Evolutionary conservation across 2,329 filamentous ascomycete genomes (phyloP).

Genomic region (Neoascochyta sp.): DNA sequence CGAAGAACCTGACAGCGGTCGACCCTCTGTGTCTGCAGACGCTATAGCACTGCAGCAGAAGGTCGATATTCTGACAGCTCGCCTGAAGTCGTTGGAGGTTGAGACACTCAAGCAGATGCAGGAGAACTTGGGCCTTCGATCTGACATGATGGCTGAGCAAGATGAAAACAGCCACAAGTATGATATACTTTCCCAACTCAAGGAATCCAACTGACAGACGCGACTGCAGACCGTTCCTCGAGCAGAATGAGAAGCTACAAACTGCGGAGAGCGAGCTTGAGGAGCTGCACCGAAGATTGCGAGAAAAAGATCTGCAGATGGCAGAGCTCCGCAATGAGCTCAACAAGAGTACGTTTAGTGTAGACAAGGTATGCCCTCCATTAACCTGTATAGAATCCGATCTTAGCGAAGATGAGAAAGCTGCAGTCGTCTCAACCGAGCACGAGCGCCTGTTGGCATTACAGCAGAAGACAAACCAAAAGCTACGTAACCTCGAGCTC

Average conservation of each 20-base stretch:
- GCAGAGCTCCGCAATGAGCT: slow-evolving; percentile 38
- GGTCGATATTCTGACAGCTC: slow-evolving; percentile 37
- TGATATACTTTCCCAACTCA: no score
- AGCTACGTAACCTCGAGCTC: slow-evolving; percentile 33
- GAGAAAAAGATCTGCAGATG: slow-evolving; percentile 35
- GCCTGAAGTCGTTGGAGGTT: slow-evolving; percentile 37
- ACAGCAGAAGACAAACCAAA: slow-evolving; percentile 35
- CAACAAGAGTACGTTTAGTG: slow-evolving; percentile 26
- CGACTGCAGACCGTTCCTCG: slow-evolving; percentile 33
- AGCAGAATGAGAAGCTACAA: slow-evolving; percentile 39
- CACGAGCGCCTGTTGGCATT: slow-evolving; percentile 34
- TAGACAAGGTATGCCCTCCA: neutral
- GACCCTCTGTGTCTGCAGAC: slow-evolving; percentile 27
- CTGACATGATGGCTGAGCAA: slow-evolving; percentile 36
- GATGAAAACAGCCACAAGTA: slow-evolving; percentile 36
- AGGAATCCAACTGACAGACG: no score
- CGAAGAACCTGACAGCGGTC: slow-evolving; percentile 19
- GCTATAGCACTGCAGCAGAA: slow-evolving; percentile 40
- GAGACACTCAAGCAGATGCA: slow-evolving; percentile 43
- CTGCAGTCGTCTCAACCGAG: slow-evolving; percentile 30
- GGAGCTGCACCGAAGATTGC: slow-evolving; percentile 32
- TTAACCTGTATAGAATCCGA: slow-evolving; percentile 23
- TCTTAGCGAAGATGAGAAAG: slow-evolving; percentile 27
- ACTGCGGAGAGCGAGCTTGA: slow-evolving; percentile 33
- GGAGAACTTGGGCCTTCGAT: slow-evolving; percentile 39